Conservation (phyloP, 306 rosid species). For the Morella rubra region DNA sequence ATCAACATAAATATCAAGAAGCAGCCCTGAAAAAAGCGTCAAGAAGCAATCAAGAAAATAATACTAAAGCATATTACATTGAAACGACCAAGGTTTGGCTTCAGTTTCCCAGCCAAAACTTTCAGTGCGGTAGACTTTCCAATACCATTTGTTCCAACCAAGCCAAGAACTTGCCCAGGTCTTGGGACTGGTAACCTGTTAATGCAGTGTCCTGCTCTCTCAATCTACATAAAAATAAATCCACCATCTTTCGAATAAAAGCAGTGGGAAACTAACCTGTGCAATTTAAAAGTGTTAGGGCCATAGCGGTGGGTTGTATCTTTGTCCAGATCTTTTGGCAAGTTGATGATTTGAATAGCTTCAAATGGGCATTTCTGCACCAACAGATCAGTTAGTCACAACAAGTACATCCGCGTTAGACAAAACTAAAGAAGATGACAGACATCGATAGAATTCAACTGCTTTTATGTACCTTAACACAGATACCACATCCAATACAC, state of each 20-base stretch:
- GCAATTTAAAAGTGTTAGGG: slow-evolving; percentile 88
- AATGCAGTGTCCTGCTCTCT: slow-evolving; percentile 23
- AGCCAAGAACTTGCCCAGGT: slow-evolving; percentile 97
- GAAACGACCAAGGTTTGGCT: slow-evolving; percentile 94
- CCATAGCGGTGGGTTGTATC: slow-evolving; percentile 98
- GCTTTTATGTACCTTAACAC: slow-evolving; percentile 67
- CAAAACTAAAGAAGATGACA: not conserved
- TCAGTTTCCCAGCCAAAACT: slow-evolving; percentile 91
- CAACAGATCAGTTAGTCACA: slow-evolving; percentile 17
- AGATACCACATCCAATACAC: slow-evolving; percentile 97
- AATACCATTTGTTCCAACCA: slow-evolving; percentile 96
- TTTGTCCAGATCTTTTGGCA: slow-evolving; percentile 87
- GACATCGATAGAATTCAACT: not conserved
- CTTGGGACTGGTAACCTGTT: slow-evolving; percentile 91
- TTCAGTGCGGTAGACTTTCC: slow-evolving; percentile 98
- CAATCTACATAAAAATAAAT: slow-evolving; percentile 13
- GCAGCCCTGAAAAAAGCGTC: not conserved
- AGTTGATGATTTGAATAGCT: slow-evolving; percentile 90
- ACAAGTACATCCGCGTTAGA: slow-evolving; percentile 4
- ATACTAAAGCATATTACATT: slow-evolving; percentile 45
- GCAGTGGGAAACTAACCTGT: slow-evolving; percentile 54
- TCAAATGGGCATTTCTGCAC: slow-evolving; percentile 96
- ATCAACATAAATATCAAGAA: not conserved
- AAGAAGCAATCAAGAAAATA: slow-evolving; percentile 5
- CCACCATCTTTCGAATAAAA: not conserved